Evolutionary conservation across 2,329 filamentous ascomycete genomes (phyloP).

Genomic region (Venturia effusa): DNA sequence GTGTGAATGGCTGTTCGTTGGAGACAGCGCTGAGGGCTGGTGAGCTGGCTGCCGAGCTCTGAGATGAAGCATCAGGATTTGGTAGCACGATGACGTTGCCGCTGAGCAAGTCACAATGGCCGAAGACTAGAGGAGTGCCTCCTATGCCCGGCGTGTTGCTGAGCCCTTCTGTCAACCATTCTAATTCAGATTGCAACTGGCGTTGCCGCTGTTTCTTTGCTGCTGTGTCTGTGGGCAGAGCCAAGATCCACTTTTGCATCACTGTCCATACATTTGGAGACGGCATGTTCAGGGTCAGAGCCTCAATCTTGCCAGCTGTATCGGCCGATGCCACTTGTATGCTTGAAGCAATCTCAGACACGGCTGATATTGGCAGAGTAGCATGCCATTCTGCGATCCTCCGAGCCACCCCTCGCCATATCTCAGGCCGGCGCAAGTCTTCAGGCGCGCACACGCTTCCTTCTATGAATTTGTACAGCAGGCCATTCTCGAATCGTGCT

Average conservation of each 20-base stretch:
- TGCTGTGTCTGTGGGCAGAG: slow-evolving; percentile 63
- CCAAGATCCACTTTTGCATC: slow-evolving; percentile 90
- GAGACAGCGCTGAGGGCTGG: slow-evolving; percentile 21
- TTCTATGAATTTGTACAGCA: slow-evolving; percentile 84
- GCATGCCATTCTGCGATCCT: slow-evolving; percentile 92
- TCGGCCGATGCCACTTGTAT: slow-evolving; percentile 15
- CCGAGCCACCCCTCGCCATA: slow-evolving; percentile 75
- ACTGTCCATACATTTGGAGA: slow-evolving; percentile 90
- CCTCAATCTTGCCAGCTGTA: slow-evolving; percentile 21
- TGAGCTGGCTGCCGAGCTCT: slow-evolving; percentile 13
- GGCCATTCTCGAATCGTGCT: slow-evolving; percentile 88
- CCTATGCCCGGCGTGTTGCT: slow-evolving; percentile 70
- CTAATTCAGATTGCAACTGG: slow-evolving; percentile 63
- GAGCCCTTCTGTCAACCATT: slow-evolving; percentile 57
- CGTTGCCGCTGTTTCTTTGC: slow-evolving; percentile 57
- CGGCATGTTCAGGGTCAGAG: slow-evolving; percentile 52
- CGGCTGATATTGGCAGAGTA: slow-evolving; percentile 45
- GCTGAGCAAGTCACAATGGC: slow-evolving; percentile 90
- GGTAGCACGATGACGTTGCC: slow-evolving; percentile 88
- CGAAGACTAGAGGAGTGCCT: slow-evolving; percentile 72
- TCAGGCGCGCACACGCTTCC: slow-evolving; percentile 70
- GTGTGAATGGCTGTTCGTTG: slow-evolving; percentile 20
- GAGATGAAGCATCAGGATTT: slow-evolving; percentile 13
- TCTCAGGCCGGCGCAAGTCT: slow-evolving; percentile 63
- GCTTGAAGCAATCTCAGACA: slow-evolving; percentile 23